Conservation (phyloP, 2,329 filamentous ascomycete species). For the Diaporthe amygdali region DNA sequence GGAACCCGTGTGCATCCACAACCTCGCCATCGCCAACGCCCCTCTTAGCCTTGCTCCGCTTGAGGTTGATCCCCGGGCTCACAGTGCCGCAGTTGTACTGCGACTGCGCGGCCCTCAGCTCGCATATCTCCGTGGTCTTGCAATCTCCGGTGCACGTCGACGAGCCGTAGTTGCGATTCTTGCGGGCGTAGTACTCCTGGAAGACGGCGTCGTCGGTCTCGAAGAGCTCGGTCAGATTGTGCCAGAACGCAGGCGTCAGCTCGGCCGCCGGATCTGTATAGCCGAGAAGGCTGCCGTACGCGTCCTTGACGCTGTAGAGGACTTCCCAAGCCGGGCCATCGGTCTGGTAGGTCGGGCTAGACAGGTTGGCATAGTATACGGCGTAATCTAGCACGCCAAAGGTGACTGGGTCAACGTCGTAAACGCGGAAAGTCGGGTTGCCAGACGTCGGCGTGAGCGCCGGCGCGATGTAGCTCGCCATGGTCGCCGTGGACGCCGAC, state of each 20-base stretch:
- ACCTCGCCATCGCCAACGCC: neutral
- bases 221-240: slow-evolving; percentile 45
- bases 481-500: slow-evolving; percentile 47
- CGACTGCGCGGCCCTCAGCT: slow-evolving; percentile 40
- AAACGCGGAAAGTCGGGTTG: slow-evolving; percentile 62
- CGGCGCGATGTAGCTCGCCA: slow-evolving; percentile 59
- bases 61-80: slow-evolving; percentile 21
- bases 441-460: slow-evolving; percentile 60
- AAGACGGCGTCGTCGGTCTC: slow-evolving; percentile 41
- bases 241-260: slow-evolving; percentile 56
- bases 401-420: slow-evolving; percentile 61
- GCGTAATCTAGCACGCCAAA: slow-evolving; percentile 59
- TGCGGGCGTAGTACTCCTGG: slow-evolving; percentile 42
- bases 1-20: neutral
- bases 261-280: slow-evolving; percentile 43
- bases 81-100: slow-evolving; percentile 40
- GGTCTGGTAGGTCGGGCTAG: slow-evolving; percentile 46
- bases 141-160: slow-evolving; percentile 39
- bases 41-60: neutral
- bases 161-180: slow-evolving; percentile 39
- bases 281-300: slow-evolving; percentile 54
- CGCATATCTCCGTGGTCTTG: slow-evolving; percentile 40
- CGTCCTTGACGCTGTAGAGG: slow-evolving; percentile 61
- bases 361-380: slow-evolving; percentile 60
- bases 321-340: slow-evolving; percentile 56